Conservation (phyloP, 345 rosid genomes). For the Hibiscus syriacus region DNA sequence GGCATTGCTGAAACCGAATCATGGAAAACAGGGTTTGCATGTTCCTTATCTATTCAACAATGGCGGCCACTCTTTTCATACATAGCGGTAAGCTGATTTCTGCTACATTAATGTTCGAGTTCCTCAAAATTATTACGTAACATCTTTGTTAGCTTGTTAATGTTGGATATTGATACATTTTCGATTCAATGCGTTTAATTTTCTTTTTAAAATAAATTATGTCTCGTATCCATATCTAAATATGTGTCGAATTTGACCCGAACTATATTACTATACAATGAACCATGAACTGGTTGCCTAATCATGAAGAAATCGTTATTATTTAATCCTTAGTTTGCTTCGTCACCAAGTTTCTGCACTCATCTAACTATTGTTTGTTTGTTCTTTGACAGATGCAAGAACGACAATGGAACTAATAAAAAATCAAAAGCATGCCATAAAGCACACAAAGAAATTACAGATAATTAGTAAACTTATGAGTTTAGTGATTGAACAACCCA, state of each 20-base stretch:
- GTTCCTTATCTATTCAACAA: slow-evolving; percentile 29
- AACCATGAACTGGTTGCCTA: no score
- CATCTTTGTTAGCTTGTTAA: neutral
- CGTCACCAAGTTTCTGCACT: no score
- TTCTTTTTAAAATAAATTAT: no score
- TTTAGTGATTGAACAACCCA: slow-evolving; percentile 36
- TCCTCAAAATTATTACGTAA: neutral
- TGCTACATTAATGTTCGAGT: neutral
- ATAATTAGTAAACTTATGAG: slow-evolving; percentile 32
- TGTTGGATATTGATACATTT: neutral
- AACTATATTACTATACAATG: no score
- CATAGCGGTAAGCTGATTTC: slow-evolving; percentile 34
- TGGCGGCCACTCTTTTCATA: slow-evolving; percentile 28
- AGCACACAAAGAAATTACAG: slow-evolving; percentile 21
- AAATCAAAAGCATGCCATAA: slow-evolving; percentile 10
- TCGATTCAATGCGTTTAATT: neutral
- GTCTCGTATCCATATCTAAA: no score
- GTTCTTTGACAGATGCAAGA: slow-evolving; percentile 29
- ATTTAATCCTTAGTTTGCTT: no score
- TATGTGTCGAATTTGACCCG: no score
- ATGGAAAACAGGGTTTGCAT: slow-evolving; percentile 29
- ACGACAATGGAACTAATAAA: slow-evolving; percentile 8
- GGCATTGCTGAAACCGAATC: neutral
- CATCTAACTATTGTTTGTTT: neutral
- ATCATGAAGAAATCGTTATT: no score